phyloP scores from a whole-genome alignment of 2,329 filamentous ascomycete genomes.

The Cladorrhinum sp. region DNA sequence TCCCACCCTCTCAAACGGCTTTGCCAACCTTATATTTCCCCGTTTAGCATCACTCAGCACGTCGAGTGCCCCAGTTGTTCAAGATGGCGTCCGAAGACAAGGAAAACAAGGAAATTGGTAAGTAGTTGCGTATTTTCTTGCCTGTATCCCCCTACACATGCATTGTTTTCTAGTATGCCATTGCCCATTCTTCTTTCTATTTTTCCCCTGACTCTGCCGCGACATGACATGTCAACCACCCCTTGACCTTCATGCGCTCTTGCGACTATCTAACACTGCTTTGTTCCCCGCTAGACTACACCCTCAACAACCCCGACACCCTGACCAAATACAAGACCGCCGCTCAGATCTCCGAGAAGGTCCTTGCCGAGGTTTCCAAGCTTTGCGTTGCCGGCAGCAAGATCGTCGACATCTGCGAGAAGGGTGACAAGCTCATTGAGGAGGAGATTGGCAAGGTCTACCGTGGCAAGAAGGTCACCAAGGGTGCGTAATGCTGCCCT shows the following conservation, averaged over 20 bases:
- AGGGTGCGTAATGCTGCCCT: conserved; percentile 59
- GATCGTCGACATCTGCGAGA: conserved; percentile 90
- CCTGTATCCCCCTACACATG: background rate
- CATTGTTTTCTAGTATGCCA: background rate
- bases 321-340: conserved; percentile 99
- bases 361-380: conserved; percentile 77
- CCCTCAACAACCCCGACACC: conserved; percentile 87
- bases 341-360: conserved; percentile 91
- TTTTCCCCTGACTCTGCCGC: background rate
- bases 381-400: conserved; percentile 80
- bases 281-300: conserved; percentile 63
- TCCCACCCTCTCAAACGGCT: conserved; percentile 1
- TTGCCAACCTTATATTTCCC: background rate
- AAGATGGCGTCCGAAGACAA: conserved; percentile 41
- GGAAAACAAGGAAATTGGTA: conserved; percentile 39
- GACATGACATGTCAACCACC: background rate
- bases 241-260: background rate
- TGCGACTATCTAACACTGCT: conserved; percentile 3
- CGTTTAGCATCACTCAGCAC: background rate
- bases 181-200: background rate
- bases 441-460: conserved; percentile 95
- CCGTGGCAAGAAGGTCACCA: conserved; percentile 94
- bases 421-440: conserved; percentile 91
- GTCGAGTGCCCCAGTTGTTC: conserved; percentile 2
- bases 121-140: conserved; percentile 27